Evolutionary conservation across 768 basidiomycete species (phyloP), one percentile per base, ranked within the genome.

Genomic region (Zangia roseola): DNA sequence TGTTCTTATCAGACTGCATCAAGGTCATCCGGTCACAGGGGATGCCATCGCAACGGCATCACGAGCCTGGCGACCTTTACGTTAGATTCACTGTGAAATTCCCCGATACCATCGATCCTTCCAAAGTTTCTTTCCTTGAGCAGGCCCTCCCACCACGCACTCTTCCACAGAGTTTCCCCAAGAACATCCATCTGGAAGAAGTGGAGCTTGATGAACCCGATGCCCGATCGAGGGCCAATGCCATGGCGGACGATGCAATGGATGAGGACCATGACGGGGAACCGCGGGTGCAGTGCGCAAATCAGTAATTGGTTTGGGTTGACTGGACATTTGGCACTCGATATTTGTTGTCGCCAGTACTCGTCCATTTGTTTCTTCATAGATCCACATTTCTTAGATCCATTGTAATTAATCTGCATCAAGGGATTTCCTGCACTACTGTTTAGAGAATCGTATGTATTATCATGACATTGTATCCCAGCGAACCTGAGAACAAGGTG

Each of bases 31-130:
- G 81, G 41, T 91, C 89, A 5, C 94, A 98, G 72, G 97, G 97
- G 53, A 99, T 99, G 97, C 97, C 95, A 12, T 97, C 97, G 43
- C 90, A 90, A 69, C 85, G 97, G 52, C 95, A 98, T 71, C 97
- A 98, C 72, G 94, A 99, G 65, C 81, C 85, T 34, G 97, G 97
- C 33, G 93, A 98, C 70, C 80, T 99, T 52, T 93, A 82, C 66
- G 79, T 99, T 69, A 88, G 85, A 64, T 72, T 98, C 58, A 76
- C 77, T 54, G 90, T 99, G 63, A 82, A 77, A 50, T 99, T 98
- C 83, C 97, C 97, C 31, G 90, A 93, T 25, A 63, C 70, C 47
- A 80, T 99, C 67, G 80, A 87, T 50, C 74, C 82, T 26, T 73
- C 76, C 26, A 72, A 75, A 31, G 85, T 93, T 58, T 76, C 79